Conservation (phyloP, 1,284 basidiomycete genomes). For the Sporisorium reilianum region DNA sequence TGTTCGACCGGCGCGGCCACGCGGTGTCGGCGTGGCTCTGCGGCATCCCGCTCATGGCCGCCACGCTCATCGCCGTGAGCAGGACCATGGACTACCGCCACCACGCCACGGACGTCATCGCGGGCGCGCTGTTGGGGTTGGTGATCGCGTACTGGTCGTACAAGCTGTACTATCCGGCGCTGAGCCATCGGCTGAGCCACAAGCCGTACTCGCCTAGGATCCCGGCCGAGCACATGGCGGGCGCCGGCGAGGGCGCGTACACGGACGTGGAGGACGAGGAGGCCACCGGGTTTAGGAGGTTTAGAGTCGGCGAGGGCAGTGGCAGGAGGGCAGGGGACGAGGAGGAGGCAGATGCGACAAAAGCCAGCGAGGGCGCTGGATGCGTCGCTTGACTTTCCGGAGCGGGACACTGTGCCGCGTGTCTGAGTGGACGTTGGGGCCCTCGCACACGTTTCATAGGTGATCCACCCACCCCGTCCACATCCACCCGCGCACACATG, state of each 20-base stretch:
- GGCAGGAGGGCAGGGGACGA: background rate
- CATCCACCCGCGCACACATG: no score
- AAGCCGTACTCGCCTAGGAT: constrained; percentile 55
- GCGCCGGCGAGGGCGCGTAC: constrained; percentile 5
- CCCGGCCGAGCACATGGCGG: constrained; percentile 29
- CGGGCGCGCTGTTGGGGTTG: constrained; percentile 82
- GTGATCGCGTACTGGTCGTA: constrained; percentile 74
- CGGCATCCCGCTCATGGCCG: constrained; percentile 81
- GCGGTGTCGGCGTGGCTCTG: constrained; percentile 88
- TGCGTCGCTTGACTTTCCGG: constrained; percentile 33
- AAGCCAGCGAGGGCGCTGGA: constrained; percentile 9
- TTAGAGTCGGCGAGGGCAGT: constrained; percentile 4
- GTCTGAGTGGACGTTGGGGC: constrained; percentile 14
- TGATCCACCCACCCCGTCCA: no score
- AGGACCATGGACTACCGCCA: constrained; percentile 71
- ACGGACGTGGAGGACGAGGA: background rate
- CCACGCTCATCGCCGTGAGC: constrained; percentile 83
- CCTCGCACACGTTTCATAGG: no score
- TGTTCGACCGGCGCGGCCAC: constrained; percentile 85
- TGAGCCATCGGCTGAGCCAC: constrained; percentile 45
- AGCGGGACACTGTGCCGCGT: constrained; percentile 34
- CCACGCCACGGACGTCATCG: constrained; percentile 76
- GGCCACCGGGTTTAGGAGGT: constrained; percentile 9
- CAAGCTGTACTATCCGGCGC: constrained; percentile 55
- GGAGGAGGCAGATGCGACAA: constrained; percentile 5